Evolutionary conservation across 1,139 yeast species (phyloP).

Genomic region (Saccharomyces hybrid): DNA sequence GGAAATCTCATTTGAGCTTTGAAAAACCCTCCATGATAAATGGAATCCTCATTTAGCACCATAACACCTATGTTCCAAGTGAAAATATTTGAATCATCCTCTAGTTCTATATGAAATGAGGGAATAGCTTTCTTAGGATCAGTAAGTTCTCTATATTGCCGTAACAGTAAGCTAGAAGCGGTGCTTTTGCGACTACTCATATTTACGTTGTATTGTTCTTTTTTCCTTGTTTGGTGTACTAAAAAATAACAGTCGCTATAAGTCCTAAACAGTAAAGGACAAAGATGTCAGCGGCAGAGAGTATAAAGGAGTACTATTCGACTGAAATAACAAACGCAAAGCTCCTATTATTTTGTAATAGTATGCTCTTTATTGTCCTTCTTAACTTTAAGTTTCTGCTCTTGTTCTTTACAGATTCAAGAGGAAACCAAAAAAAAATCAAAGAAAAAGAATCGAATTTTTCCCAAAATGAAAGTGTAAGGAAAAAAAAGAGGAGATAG

Average conservation of each 20-base stretch:
- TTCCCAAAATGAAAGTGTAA: neutral
- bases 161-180: slow-evolving; percentile 74
- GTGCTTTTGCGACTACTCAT: slow-evolving; percentile 31
- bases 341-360: neutral
- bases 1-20: slow-evolving; percentile 94
- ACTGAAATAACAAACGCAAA: neutral
- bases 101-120: slow-evolving; percentile 79
- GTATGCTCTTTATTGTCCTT: neutral
- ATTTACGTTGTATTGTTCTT: neutral
- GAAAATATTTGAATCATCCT: slow-evolving; percentile 77
- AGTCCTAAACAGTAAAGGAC: neutral
- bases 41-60: slow-evolving; percentile 83
- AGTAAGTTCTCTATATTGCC: slow-evolving; percentile 89
- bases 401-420: slow-evolving; percentile 1
- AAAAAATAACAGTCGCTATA: neutral
- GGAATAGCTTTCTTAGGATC: slow-evolving; percentile 92
- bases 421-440: neutral
- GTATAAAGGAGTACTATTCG: neutral
- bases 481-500: neutral
- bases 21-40: slow-evolving; percentile 93
- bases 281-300: neutral
- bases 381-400: neutral
- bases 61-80: slow-evolving; percentile 91
- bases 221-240: neutral
- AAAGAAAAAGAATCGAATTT: neutral